Base-by-base conservation (phyloP, 805 yeast species). In the Wickerhamomyces bisporus region DNA sequence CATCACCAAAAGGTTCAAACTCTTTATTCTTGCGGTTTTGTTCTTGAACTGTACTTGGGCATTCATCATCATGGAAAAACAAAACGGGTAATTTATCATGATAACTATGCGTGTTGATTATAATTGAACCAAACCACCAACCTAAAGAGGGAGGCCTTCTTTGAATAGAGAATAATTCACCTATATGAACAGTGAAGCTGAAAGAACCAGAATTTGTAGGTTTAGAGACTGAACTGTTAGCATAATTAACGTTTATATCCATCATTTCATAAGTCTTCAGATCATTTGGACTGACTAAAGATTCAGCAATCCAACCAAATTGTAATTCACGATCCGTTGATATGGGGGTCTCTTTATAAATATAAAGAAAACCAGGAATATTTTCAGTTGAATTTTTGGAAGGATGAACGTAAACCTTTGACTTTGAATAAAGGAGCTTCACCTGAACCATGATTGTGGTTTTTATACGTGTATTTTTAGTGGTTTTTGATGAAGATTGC, bases 61-160 rank as follows among this genome's bases (percentile, higher is more conserved):
- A 76, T 49, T 85, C 89, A 39, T 85, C 83, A 55, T 93, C 98
- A 60, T 93, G 98, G 66, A 93, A 89, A 59, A 89, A 93, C 29
- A 93, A 53, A 5, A 88, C 81, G 0, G 98, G 98, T 14, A 87
- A 61, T 31, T 79, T 76, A 39, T 77, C 82, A 8, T 77, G 77
- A 30, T 64, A 76, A 15, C 48, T 44, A 46, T 75, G 74, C 2
- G 91, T 75, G 58, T 86, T 81, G 21, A 93, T 60, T 2, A 87
- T 66, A 13, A 91, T 64, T 0, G 96, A 85, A 0, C 99, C 99
- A 62, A 75, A 77, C 96, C 97, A 91, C 78, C 88, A 80, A 2
- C 89, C 95, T 13, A 77, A 65, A 3, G 88, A 79, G 6, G 96
- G 97, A 3, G 81, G 81, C 38, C 97, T 71, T 11, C 82, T 74